These are phyloP conservation scores for Aspergillus niger DNA, from an alignment of 2,329 filamentous ascomycete species.

Conservation along the genomic window DNA sequence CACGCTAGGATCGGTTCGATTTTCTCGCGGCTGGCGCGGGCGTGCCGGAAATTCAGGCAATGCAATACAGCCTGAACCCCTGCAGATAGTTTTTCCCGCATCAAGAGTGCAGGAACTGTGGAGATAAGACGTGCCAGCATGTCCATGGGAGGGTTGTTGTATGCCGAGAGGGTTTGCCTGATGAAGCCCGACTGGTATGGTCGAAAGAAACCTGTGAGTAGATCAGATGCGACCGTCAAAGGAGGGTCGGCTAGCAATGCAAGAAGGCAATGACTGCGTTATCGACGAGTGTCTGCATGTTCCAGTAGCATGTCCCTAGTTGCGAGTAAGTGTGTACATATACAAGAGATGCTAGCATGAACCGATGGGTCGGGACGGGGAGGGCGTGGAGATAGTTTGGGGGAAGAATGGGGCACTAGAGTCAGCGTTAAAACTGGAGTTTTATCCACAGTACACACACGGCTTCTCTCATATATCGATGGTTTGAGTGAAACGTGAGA, in stretches of 20 bases:
- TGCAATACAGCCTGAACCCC: background rate
- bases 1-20: background rate
- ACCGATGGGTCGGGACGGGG: constrained; percentile 1
- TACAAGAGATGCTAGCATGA: background rate
- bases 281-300: background rate
- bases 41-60: background rate
- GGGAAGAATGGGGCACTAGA: background rate
- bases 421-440: background rate
- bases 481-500: background rate
- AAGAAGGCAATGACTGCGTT: background rate
- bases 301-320: background rate
- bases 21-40: constrained; percentile 24
- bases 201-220: background rate
- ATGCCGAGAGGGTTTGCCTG: background rate
- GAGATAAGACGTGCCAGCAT: background rate
- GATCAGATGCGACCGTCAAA: background rate
- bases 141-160: background rate
- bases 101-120: background rate
- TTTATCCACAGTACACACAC: constrained; percentile 1
- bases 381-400: constrained; percentile 1
- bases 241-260: background rate
- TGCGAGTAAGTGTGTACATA: background rate
- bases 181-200: background rate
- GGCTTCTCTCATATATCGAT: background rate
- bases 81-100: background rate